A percentile compares a stretch with the other conserved stretches of the same genome.
These are phyloP conservation scores for Aspergillus wentii DNA, from an alignment of 495 filamentous ascomycete species.

Conservation along the genomic window DNA sequence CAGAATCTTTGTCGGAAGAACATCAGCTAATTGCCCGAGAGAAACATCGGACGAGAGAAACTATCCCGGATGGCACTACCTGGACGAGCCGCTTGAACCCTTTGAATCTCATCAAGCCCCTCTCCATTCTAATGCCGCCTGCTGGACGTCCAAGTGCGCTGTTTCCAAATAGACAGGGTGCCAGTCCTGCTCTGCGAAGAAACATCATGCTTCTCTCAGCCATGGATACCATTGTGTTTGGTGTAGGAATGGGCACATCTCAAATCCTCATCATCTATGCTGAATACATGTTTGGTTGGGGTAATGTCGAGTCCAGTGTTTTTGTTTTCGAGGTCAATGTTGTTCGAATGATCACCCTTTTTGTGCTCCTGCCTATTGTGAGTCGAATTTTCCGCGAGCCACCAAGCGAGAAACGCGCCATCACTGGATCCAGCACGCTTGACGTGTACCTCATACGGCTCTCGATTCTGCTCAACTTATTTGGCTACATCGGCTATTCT, in stretches of 20 bases:
- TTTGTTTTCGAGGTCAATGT: conserved; percentile 75
- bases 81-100: conserved; percentile 31
- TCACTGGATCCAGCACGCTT: conserved; percentile 69
- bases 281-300: conserved; percentile 75
- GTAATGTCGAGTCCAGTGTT: conserved; percentile 65
- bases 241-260: conserved; percentile 74
- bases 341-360: conserved; percentile 66
- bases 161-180: conserved; percentile 61
- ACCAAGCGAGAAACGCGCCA: conserved; percentile 32
- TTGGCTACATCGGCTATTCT: conserved; percentile 72
- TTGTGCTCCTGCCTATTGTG: conserved; percentile 67
- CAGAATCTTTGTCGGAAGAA: conserved; percentile 72
- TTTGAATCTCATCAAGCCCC: conserved; percentile 64
- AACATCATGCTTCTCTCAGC: conserved; percentile 78
- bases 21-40: conserved; percentile 64
- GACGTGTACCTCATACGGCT: conserved; percentile 73
- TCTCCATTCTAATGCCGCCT: conserved; percentile 73
- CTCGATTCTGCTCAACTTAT: conserved; percentile 70
- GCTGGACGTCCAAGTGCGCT: conserved; percentile 50
- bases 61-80: conserved; percentile 4
- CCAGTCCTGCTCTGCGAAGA: conserved; percentile 56
- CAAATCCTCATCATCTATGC: conserved; percentile 76
- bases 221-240: conserved; percentile 74
- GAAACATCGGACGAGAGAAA: conserved; percentile 47
- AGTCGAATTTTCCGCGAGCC: conserved; percentile 62